Evolutionary conservation across 2,329 filamentous ascomycete species (phyloP), one percentile per base, ranked within the genome.

Genomic region (Colletotrichum horii): DNA sequence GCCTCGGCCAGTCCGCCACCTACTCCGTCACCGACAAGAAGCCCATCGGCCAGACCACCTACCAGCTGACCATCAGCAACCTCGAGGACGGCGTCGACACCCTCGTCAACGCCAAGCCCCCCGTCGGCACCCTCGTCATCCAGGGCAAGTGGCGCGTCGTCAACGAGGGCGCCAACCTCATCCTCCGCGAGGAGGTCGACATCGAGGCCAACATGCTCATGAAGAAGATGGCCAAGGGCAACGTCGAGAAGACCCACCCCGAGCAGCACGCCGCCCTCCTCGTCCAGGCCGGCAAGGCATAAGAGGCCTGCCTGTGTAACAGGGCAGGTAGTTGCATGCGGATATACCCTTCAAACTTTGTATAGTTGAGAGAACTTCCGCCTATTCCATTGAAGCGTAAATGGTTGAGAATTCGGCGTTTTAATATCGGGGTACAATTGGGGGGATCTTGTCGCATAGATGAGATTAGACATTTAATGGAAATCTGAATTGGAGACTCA

Each of bases 151-250:
- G 74, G 74, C 74, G 74, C 58, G 24, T 76, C 28, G 38, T 76
- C 43, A 30, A 76, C n/a, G 70, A 75, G 32, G 34, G 9, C 28
- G 24, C 14, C 58, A 56, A 36, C 28, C 74, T 76, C 74, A 48
- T 74, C 19, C 74, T 75, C 58, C 74, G 64, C 26, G 74, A 75
- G 74, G 70, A 75, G 56, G 74, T 75, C 34, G 70, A 74, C 26
- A 75, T 76, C 34, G 74, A 76, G 38, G 74, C 74, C 70, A 76
- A 76, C 70, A 58, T 76, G 64, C 26, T 76, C 48, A 76, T 76
- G 74, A 76, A 76, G 70, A 76, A 76, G 74, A 76, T 76, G 74
- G 74, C 74, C 74, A 76, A 76, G 74, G 65, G 74, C 64, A 76
- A 76, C 58, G 74, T 76, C 58, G 74, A 76, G 70, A 76, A 76